Evolutionary conservation across 768 basidiomycete species (phyloP).

Genomic region (Rhizopogon vesiculosus): DNA sequence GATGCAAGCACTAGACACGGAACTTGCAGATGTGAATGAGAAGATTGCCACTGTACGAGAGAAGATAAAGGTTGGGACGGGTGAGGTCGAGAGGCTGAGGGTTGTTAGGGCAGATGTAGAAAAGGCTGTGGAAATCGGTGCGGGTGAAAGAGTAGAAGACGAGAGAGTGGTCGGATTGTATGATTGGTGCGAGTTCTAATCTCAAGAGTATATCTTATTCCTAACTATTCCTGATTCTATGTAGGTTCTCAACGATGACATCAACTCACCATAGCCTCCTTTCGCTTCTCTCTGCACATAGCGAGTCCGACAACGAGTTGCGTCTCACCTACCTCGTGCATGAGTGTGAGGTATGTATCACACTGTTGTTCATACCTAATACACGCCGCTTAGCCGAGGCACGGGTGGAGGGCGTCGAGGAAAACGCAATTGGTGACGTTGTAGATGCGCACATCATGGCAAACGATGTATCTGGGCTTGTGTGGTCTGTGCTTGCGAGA

Average conservation of each 20-base stretch:
- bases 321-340: conserved; percentile 59
- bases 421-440: conserved; percentile 53
- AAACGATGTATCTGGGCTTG: conserved; percentile 61
- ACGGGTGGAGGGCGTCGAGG: conserved; percentile 48
- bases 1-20: conserved; percentile 73
- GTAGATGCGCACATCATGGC: conserved; percentile 58
- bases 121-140: conserved; percentile 48
- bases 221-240: neutral
- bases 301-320: conserved; percentile 73
- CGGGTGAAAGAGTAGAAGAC: conserved; percentile 56
- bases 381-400: conserved; percentile 62
- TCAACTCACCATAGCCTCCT: conserved; percentile 58
- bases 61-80: conserved; percentile 49
- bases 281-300: conserved; percentile 53
- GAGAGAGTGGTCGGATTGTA: conserved; percentile 59
- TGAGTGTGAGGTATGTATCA: conserved; percentile 41
- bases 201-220: neutral
- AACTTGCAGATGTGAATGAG: conserved; percentile 49
- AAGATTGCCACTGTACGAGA: conserved; percentile 53
- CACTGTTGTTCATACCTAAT: conserved; percentile 65
- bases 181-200: conserved; percentile 49
- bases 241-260: conserved; percentile 70
- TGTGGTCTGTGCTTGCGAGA: conserved; percentile 54
- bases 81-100: conserved; percentile 55
- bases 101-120: conserved; percentile 66